Percentiles rank a stretch among this genome's conserved stretches.
Conservation (phyloP, 345 rosid species). For the Hibiscus syriacus region DNA sequence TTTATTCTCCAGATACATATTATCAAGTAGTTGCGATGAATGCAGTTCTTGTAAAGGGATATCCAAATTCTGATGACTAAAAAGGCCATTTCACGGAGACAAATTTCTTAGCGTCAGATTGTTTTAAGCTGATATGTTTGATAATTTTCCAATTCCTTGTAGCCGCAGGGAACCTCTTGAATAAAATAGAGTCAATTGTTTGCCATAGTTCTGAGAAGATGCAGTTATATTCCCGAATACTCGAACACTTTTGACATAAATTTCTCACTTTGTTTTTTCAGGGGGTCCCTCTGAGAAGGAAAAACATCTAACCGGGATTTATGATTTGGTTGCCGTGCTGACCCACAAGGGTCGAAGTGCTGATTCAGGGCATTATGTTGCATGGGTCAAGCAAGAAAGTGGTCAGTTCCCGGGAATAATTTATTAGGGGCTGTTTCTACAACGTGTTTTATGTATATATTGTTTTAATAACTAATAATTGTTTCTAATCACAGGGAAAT, state of each 20-base stretch:
- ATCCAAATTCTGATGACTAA: background rate
- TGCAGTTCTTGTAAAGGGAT: background rate
- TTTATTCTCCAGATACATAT: background rate
- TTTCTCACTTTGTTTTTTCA: constrained; percentile 14
- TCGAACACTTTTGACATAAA: background rate
- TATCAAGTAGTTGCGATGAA: background rate
- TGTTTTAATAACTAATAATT: background rate
- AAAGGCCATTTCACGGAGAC: background rate
- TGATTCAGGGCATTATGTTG: constrained; percentile 94
- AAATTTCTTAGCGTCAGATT: background rate
- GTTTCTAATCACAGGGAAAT: constrained; percentile 50
- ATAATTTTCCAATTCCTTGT: background rate
- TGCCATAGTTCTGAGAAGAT: background rate
- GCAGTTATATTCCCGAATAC: background rate
- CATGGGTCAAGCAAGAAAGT: constrained; percentile 96
- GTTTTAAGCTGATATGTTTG: background rate
- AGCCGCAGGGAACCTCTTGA: background rate
- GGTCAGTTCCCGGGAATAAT: constrained; percentile 37
- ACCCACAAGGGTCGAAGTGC: constrained; percentile 99
- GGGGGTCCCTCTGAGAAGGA: constrained; percentile 48
- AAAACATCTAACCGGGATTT: constrained; percentile 66
- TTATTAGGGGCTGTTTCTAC: background rate
- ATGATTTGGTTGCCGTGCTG: constrained; percentile 84
- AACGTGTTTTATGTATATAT: background rate
- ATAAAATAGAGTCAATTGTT: background rate